A percentile compares a stretch with the other conserved stretches of the same genome.
phyloP scores from a whole-genome alignment of 2,329 filamentous ascomycete species.

The Monilinia fructicola region DNA sequence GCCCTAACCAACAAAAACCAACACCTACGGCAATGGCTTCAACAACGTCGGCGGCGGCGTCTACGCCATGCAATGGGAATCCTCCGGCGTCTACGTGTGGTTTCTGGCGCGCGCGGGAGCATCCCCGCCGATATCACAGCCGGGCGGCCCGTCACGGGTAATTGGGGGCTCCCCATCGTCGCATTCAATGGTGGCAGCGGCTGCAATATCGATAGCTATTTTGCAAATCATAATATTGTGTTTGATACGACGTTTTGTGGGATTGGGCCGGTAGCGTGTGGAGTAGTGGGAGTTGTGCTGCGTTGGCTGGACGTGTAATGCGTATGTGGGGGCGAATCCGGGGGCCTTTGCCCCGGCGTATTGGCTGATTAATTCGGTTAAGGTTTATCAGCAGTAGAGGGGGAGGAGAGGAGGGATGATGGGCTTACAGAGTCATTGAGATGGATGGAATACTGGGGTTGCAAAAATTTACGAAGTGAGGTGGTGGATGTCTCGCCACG shows the following conservation, averaged over 20 bases:
- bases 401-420: background rate
- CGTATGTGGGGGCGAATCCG: constrained; percentile 15
- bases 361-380: constrained; percentile 16
- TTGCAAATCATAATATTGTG: constrained; percentile 7
- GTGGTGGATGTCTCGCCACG: too few relatives aligned
- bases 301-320: background rate
- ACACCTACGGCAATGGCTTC: constrained; percentile 67
- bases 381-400: constrained; percentile 18
- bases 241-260: constrained; percentile 20
- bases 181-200: constrained; percentile 59
- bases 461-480: too few relatives aligned
- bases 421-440: too few relatives aligned
- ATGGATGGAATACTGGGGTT: too few relatives aligned
- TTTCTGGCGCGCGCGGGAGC: constrained; percentile 71
- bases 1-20: constrained; percentile 52
- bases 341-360: background rate
- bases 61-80: constrained; percentile 76
- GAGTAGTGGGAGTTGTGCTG: constrained; percentile 7
- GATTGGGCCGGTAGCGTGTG: constrained; percentile 13
- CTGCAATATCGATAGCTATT: constrained; percentile 5
- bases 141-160: constrained; percentile 59
- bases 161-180: constrained; percentile 69
- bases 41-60: constrained; percentile 69
- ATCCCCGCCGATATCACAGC: constrained; percentile 64
- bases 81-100: constrained; percentile 70